Percentiles rank a stretch among this genome's conserved stretches.
Conservation (phyloP, 805 yeast species). For the Cyberlindnera mrakii region DNA sequence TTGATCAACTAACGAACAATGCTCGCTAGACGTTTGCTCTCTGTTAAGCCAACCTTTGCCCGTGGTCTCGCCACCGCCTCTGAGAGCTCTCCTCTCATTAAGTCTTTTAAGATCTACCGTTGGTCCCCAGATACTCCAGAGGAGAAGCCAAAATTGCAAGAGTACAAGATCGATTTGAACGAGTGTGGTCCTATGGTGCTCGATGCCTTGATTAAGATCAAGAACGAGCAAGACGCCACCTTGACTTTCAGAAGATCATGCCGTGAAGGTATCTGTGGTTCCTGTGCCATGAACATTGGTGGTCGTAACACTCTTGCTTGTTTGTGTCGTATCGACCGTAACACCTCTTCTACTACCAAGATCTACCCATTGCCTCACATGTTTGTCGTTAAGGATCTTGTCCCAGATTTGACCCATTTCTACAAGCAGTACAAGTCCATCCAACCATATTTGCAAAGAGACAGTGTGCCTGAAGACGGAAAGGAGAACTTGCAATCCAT, state of each 20-base stretch:
- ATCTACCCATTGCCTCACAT: conserved; percentile 97
- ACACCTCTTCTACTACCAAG: conserved; percentile 67
- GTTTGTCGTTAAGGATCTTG: conserved; percentile 95
- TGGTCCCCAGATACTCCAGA: conserved; percentile 98
- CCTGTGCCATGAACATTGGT: conserved; percentile 99
- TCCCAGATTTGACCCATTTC: conserved; percentile 95
- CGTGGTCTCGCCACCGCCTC: conserved; percentile 42
- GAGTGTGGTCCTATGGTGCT: conserved; percentile 96
- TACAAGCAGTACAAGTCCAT: conserved; percentile 98
- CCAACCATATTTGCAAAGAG: conserved; percentile 91
- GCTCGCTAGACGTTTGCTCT: conserved; percentile 4
- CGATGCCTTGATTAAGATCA: conserved; percentile 90
- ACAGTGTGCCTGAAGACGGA: conserved; percentile 75
- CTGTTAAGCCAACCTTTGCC: neutral
- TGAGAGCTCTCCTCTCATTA: conserved; percentile 50
- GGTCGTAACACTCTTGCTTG: conserved; percentile 97
- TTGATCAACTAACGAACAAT: neutral
- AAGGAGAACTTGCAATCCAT: conserved; percentile 87
- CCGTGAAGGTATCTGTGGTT: conserved; percentile 99
- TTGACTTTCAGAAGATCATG: conserved; percentile 96
- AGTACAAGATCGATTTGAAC: conserved; percentile 80
- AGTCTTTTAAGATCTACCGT: conserved; percentile 89
- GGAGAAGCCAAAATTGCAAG: conserved; percentile 80
- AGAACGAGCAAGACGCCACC: conserved; percentile 94
- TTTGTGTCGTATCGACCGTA: conserved; percentile 86